These are phyloP conservation scores for Leishmania amazonensis DNA, from an alignment of 208 protist species.

Conservation along the genomic window DNA sequence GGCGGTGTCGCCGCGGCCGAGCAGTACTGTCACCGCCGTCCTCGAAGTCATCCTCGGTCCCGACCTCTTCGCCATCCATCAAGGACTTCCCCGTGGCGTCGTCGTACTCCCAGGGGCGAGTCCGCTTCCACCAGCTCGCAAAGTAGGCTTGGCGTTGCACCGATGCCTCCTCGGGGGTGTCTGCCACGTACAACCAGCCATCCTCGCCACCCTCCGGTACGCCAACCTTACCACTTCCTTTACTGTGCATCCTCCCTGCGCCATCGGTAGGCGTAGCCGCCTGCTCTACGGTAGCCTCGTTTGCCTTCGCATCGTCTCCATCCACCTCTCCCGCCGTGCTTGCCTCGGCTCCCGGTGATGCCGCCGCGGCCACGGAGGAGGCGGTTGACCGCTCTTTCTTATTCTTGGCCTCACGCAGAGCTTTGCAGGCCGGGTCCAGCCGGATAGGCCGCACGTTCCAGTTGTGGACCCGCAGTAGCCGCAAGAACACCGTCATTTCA, in stretches of 20 bases:
- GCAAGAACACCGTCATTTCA: conserved; percentile 83
- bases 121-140: conserved; percentile 34
- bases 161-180: conserved; percentile 35
- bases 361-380: neutral
- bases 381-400: conserved; percentile 15
- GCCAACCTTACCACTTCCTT: neutral
- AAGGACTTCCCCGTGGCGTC: neutral
- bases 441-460: conserved; percentile 53
- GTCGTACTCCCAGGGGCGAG: conserved; percentile 47
- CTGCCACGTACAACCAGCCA: conserved; percentile 72
- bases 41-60: conserved; percentile 19
- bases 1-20: neutral
- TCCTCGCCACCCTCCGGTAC: conserved; percentile 47
- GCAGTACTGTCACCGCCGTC: neutral
- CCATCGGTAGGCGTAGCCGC: neutral
- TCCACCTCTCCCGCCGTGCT: neutral
- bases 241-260: neutral
- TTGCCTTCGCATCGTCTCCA: neutral
- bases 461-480: conserved; percentile 80
- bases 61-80: conserved; percentile 12
- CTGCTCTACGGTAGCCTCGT: neutral
- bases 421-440: conserved; percentile 38
- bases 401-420: conserved; percentile 41
- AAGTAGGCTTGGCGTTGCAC: conserved; percentile 45
- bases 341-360: neutral